A percentile compares a stretch with the other conserved stretches of the same genome.
phyloP scores from a whole-genome alignment of 768 basidiomycete species.

The Xerocomus spinulosus region DNA sequence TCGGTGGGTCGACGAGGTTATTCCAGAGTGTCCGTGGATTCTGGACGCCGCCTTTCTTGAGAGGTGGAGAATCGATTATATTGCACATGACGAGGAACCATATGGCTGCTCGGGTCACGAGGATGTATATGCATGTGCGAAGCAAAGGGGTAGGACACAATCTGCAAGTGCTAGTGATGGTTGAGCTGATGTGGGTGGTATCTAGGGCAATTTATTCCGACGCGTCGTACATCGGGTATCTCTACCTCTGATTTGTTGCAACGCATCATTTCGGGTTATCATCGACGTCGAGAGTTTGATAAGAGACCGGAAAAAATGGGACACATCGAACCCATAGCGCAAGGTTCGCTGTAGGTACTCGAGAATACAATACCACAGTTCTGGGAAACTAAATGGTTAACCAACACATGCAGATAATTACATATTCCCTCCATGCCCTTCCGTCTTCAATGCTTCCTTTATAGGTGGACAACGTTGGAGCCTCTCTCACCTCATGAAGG shows the following conservation, averaged over 20 bases:
- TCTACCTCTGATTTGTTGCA: constrained; percentile 92
- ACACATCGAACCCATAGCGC: constrained; percentile 60
- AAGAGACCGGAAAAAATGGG: constrained; percentile 89
- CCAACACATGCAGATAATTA: not conserved
- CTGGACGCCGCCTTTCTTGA: constrained; percentile 78
- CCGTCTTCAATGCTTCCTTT: not conserved
- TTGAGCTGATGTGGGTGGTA: not conserved
- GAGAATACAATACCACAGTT: no score
- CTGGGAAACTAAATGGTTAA: not conserved
- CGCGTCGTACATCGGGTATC: constrained; percentile 88
- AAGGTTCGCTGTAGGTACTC: constrained; percentile 34
- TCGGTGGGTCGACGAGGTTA: constrained; percentile 93
- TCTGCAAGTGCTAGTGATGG: not conserved
- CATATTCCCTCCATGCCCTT: constrained; percentile 17
- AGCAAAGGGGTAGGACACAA: constrained; percentile 62
- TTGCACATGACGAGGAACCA: constrained; percentile 93
- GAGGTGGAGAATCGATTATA: constrained; percentile 88
- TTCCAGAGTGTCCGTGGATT: constrained; percentile 89
- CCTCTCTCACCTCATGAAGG: no score
- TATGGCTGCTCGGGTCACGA: constrained; percentile 75
- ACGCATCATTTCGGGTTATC: constrained; percentile 85
- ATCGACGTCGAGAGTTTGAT: constrained; percentile 82
- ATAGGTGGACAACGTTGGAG: not conserved
- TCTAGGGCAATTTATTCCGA: constrained; percentile 90
- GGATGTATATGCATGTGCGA: constrained; percentile 82